Evolutionary conservation across 306 rosid species (phyloP), one percentile per base, ranked within the genome.

Genomic region (Cucurbita ficifolia): DNA sequence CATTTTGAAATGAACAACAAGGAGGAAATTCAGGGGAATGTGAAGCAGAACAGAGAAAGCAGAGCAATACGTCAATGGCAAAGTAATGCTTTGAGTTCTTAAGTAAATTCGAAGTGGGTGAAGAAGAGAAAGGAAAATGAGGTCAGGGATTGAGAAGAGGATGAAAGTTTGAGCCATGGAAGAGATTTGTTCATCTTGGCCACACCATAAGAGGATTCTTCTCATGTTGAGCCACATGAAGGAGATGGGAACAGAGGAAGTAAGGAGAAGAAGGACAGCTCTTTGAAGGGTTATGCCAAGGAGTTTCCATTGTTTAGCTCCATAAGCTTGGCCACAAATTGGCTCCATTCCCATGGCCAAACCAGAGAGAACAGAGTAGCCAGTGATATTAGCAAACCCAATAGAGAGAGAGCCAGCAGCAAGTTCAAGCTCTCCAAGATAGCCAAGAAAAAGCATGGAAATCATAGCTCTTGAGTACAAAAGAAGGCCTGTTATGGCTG

Each of bases 321-420:
- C 99, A 10, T 85, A 85, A 38, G 97, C 99, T 79, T 95, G 97
- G 0, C 97, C 99, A 36, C 99, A 95, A 33, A 95, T 91, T 24
- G 97, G 97, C 70, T 95, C 99, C 99, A 95, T 95, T 70, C 99
- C 99, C 96, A 91, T 91, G 76, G 99, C 99, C 21, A 95, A 74
- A 0, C 99, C 99, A 2, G 99, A 91, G 74, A 95, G 86, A 1
- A 95, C 96, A 9, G 99, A 95, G 91, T 95, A 95, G 62, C 99
- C 99, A 3, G 96, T 95, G 80, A 95, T 95, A 87, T 95, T 95
- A 6, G 99, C 99, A 33, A 95, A 89, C 2, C 97, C 97, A 16
- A 95, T 95, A 0, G 97, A 82, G 40, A 95, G 99, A 2, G 99
- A 95, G 0, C 99, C 99, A 1, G 96, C 99, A 0, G 99, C 97